Base-by-base conservation (phyloP, 1,139 yeast genomes). In the Kurtzmaniella quercitrusa region DNA sequence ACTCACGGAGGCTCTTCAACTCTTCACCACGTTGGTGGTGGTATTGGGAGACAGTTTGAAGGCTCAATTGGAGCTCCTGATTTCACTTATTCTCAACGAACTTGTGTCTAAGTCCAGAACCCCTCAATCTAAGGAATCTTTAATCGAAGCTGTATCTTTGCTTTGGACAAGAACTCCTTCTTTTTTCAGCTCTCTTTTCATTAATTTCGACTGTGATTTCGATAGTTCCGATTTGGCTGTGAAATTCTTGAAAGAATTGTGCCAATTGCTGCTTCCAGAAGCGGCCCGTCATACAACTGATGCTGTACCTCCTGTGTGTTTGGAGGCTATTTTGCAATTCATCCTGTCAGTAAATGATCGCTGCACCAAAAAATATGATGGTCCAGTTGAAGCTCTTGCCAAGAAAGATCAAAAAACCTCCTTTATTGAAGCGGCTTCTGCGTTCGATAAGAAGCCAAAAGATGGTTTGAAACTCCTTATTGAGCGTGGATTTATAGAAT, bases 241-340 rank as follows among this genome's bases (percentile, higher is more conserved):
- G 19, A 79, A 79, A 38, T 67, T 87, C 23, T 62, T 93, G 42
- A 85, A 85, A 41, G 79, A 85, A 44, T 71, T 94, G 43, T 82
- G 95, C 48, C 77, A 85, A 43, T 69, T 88, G 37, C 82, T 96
- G 0, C 74, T 86, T 40, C 94, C 96, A 0, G 95, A 88, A 54
- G 77, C 90, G 17, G 93, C 96, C 0, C 53, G 66, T 6, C 70
- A 77, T 55, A 84, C 95, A 0, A 87, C 97, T 0, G 88, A 86
- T 34, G 84, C 81, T 55, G 96, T 93, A 1, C 98, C 98, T 0
- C 97, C 98, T 1, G 76, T 91, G 10, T 93, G 98, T 56, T 70
- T 93, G 40, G 98, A 93, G 56, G 96, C 98, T 2, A 63, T 93
- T 2, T 70, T 93, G 29, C 75, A 87, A 2, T 81, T 85, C 50